Conservation (phyloP, 192 early-diverging fungal genomes). For the Globomyces pollinis-pini region DNA sequence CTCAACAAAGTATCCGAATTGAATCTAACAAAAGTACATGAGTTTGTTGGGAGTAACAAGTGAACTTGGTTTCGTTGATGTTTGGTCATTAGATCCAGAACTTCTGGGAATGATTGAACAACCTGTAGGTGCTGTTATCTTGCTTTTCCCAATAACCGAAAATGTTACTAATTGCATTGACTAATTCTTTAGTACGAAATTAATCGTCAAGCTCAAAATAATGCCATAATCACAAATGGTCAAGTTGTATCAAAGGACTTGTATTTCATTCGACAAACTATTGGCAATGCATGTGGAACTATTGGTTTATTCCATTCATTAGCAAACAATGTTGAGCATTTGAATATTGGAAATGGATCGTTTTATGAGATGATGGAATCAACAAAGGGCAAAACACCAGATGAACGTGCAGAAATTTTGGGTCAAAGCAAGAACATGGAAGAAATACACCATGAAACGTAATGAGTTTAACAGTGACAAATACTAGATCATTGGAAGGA, state of each 20-base stretch:
- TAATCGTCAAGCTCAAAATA: constrained; percentile 41
- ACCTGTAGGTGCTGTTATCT: constrained; percentile 74
- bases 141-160: constrained; percentile 78
- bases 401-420: constrained; percentile 63
- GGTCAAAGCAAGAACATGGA: constrained; percentile 48
- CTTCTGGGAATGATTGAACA: constrained; percentile 69
- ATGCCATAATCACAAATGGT: constrained; percentile 35
- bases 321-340: constrained; percentile 56
- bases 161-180: constrained; percentile 4
- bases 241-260: constrained; percentile 50
- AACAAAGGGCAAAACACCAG: constrained; percentile 53
- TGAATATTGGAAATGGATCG: constrained; percentile 46
- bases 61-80: constrained; percentile 1
- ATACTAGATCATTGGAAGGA: constrained; percentile 9
- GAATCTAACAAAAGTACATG: constrained; percentile 3
- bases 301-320: constrained; percentile 89
- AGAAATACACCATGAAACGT: constrained; percentile 27
- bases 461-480: background rate
- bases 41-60: background rate
- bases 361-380: constrained; percentile 60
- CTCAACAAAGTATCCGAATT: background rate
- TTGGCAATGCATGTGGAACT: constrained; percentile 88
- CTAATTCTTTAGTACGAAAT: constrained; percentile 30
- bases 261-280: constrained; percentile 80
- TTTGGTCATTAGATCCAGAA: constrained; percentile 71